Percentiles rank a stretch among this genome's conserved stretches.
phyloP scores from a whole-genome alignment of 148 eudicot species.

The Nepenthes mirabilis region DNA sequence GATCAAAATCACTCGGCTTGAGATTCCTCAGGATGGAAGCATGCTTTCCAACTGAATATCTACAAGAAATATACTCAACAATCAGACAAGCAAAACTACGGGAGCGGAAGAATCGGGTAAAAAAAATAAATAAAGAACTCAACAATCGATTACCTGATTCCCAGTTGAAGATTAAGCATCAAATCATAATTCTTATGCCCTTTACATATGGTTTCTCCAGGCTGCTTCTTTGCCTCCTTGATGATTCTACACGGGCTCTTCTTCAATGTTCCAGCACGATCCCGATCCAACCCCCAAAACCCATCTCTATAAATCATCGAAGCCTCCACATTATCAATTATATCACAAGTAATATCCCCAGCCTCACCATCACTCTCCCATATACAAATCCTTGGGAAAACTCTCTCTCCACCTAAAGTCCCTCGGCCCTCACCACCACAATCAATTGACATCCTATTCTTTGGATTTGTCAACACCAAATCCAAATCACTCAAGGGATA shows the following conservation, averaged over 20 bases:
- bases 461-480: constrained; percentile 10
- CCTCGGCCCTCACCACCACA: neutral
- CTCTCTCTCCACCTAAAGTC: constrained; percentile 16
- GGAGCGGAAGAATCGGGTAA: neutral
- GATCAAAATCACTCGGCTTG: constrained; percentile 38
- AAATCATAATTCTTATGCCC: constrained; percentile 45
- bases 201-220: constrained; percentile 57
- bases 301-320: constrained; percentile 3
- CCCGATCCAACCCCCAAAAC: constrained; percentile 10
- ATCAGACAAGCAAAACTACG: neutral
- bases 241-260: constrained; percentile 43
- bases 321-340: constrained; percentile 21
- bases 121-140: neutral
- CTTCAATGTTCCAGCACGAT: neutral
- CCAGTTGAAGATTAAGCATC: constrained; percentile 6
- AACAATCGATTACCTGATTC: neutral
- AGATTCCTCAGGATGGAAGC: constrained; percentile 42
- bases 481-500: constrained; percentile 21
- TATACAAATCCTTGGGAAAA: constrained; percentile 11
- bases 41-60: constrained; percentile 63
- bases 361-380: constrained; percentile 14
- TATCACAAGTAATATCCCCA: constrained; percentile 58
- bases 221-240: constrained; percentile 60
- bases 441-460: constrained; percentile 34
- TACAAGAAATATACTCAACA: constrained; percentile 8